Evolutionary conservation across 805 yeast species (phyloP), one percentile per base, ranked within the genome.

Genomic region (Candida nonsorbophila): DNA sequence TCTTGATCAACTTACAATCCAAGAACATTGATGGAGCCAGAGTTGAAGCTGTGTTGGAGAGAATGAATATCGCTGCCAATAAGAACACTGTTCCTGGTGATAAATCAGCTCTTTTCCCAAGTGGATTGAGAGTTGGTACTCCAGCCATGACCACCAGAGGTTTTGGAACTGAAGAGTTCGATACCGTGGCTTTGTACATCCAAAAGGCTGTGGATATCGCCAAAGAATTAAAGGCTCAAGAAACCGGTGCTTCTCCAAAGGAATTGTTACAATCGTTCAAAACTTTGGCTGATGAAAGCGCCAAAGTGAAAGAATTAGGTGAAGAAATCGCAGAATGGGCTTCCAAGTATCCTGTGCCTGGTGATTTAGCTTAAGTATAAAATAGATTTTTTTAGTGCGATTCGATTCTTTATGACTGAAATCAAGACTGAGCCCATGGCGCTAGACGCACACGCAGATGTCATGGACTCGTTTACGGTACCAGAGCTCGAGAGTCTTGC

Each of bases 91-190:
- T 90, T 42, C 97, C 98, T 40, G 97, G 97, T 55, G 98, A 90
- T 67, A 85, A 83, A 64, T 83, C 94, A 25, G 97, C 97, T 30
- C 73, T 90, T 41, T 90, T 87, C 41, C 97, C 98, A 56, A 90
- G 94, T 49, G 98, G 98, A 58, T 77, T 90, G 42, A 84, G 98
- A 69, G 82, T 90, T 39, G 98, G 98, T 53, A 84, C 98, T 29
- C 98, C 98, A 43, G 97, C 97, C 34, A 90, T 90, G 97, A 77
- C 96, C 41, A 85, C 97, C 36, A 85, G 98, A 69, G 98, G 98
- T 44, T 76, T 87, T 49, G 84, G 87, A 36, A 87, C 84, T 58
- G 79, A 68, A 36, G 97, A 92, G 55, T 92, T 90, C 61, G 72
- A 62, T 47, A 76, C 72, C 52, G 83, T 90, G 48, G 95, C 79